A percentile compares a stretch with the other conserved stretches of the same genome.
Conservation (phyloP, 257 asterid species). For the Osmanthus fragrans region DNA sequence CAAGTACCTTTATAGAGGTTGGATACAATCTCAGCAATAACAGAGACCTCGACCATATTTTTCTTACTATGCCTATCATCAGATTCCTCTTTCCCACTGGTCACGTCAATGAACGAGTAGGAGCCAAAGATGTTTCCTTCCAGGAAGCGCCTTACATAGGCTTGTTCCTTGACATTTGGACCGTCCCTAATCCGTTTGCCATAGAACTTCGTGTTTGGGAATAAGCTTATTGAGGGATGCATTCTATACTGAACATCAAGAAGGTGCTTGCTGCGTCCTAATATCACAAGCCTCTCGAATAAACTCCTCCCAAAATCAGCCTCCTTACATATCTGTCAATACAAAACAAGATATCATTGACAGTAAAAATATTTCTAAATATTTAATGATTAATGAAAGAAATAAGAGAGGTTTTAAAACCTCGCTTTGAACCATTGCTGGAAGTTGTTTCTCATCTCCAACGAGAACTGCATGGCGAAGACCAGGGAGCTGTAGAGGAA, state of each 20-base stretch:
- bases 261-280: conserved; percentile 56
- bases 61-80: conserved; percentile 38
- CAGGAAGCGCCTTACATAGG: conserved; percentile 41
- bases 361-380: too few species aligned
- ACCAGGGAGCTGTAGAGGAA: conserved; percentile 69
- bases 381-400: background rate
- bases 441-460: conserved; percentile 84
- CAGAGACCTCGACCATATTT: conserved; percentile 56
- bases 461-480: conserved; percentile 66
- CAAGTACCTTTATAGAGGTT: conserved; percentile 40
- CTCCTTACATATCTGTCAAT: conserved; percentile 48
- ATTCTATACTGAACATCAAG: conserved; percentile 74
- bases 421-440: conserved; percentile 86
- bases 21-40: conserved; percentile 56
- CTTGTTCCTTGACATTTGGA: conserved; percentile 40
- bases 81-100: conserved; percentile 52
- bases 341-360: background rate
- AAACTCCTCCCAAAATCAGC: conserved; percentile 71
- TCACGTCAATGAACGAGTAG: conserved; percentile 66
- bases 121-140: conserved; percentile 53
- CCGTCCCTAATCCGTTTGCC: conserved; percentile 49
- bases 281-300: conserved; percentile 64
- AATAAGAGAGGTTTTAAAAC: conserved; percentile 21
- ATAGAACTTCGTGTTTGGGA: conserved; percentile 69
- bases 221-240: conserved; percentile 81